Percentiles rank a stretch among this genome's conserved stretches.
Evolutionary conservation across 1,139 yeast genomes (phyloP).

Genomic region (Suhomyces kunorum): DNA sequence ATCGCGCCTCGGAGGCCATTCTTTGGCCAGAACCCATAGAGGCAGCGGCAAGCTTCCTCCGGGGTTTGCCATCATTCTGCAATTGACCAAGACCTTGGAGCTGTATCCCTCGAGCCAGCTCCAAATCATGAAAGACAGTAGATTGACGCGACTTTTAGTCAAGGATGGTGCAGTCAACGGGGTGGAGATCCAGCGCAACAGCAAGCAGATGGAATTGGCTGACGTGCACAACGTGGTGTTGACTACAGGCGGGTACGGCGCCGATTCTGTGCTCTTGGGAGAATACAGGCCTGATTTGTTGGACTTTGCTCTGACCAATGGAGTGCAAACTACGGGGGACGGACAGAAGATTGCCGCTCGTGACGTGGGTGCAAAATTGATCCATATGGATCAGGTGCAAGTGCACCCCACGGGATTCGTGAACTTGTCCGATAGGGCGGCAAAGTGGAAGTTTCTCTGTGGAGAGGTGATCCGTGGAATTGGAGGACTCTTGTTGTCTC

Average conservation of each 20-base stretch:
- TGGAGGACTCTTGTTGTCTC: slow-evolving; percentile 39
- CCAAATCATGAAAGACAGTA: slow-evolving; percentile 24
- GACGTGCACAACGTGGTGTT: slow-evolving; percentile 25
- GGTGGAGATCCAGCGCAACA: slow-evolving; percentile 21
- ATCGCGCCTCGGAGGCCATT: slow-evolving; percentile 39
- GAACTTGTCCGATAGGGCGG: slow-evolving; percentile 18
- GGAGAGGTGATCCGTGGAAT: slow-evolving; percentile 41
- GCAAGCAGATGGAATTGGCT: slow-evolving; percentile 12
- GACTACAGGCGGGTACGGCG: slow-evolving; percentile 45
- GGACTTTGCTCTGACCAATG: slow-evolving; percentile 38
- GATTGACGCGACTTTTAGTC: slow-evolving; percentile 22
- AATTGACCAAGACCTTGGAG: slow-evolving; percentile 25
- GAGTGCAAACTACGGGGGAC: slow-evolving; percentile 39
- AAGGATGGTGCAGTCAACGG: slow-evolving; percentile 23
- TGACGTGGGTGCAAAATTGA: slow-evolving; percentile 33
- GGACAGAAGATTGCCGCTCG: slow-evolving; percentile 38
- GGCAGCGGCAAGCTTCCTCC: slow-evolving; percentile 37
- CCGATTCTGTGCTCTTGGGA: slow-evolving; percentile 30
- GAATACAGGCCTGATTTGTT: slow-evolving; percentile 36
- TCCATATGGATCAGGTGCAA: slow-evolving; percentile 42
- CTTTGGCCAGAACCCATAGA: slow-evolving; percentile 39
- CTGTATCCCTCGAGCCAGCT: slow-evolving; percentile 19
- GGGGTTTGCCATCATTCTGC: slow-evolving; percentile 37
- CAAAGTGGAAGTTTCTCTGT: slow-evolving; percentile 36
- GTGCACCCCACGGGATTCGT: slow-evolving; percentile 45